phyloP scores from a whole-genome alignment of 306 rosid genomes.

The Castanospermum australe region DNA sequence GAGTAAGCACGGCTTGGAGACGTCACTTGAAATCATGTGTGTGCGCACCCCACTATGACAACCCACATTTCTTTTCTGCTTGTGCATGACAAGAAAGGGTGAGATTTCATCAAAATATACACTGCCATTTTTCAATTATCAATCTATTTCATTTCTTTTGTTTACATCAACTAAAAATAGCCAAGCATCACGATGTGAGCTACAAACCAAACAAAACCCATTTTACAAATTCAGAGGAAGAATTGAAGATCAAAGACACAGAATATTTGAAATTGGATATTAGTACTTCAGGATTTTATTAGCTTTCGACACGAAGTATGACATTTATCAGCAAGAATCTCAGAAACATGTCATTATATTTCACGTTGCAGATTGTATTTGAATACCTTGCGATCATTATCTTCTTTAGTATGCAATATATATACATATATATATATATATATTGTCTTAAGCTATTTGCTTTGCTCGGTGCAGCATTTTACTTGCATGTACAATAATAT shows the following conservation, averaged over 20 bases:
- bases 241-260: slow-evolving; percentile 28
- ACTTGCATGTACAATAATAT: slow-evolving; percentile 29
- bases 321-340: slow-evolving; percentile 37
- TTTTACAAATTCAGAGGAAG: slow-evolving; percentile 26
- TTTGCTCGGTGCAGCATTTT: slow-evolving; percentile 14
- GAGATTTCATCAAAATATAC: slow-evolving; percentile 36
- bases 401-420: slow-evolving; percentile 32
- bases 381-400: slow-evolving; percentile 27
- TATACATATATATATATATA: too few species aligned
- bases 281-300: slow-evolving; percentile 25
- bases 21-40: slow-evolving; percentile 36
- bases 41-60: slow-evolving; percentile 68
- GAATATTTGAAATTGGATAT: slow-evolving; percentile 36
- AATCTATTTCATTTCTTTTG: slow-evolving; percentile 31
- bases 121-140: slow-evolving; percentile 14
- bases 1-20: slow-evolving; percentile 37
- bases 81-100: slow-evolving; percentile 27
- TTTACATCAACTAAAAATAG: slow-evolving; percentile 29
- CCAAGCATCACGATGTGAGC: slow-evolving; percentile 3
- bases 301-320: slow-evolving; percentile 5
- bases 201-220: slow-evolving; percentile 28
- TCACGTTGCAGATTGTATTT: neutral
- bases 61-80: slow-evolving; percentile 37
- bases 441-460: neutral
- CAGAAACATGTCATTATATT: neutral